Percentiles rank a stretch among this genome's conserved stretches.
These are phyloP conservation scores for Hirsutella thompsonii DNA, from an alignment of 2,329 filamentous ascomycete species.

Conservation along the genomic window DNA sequence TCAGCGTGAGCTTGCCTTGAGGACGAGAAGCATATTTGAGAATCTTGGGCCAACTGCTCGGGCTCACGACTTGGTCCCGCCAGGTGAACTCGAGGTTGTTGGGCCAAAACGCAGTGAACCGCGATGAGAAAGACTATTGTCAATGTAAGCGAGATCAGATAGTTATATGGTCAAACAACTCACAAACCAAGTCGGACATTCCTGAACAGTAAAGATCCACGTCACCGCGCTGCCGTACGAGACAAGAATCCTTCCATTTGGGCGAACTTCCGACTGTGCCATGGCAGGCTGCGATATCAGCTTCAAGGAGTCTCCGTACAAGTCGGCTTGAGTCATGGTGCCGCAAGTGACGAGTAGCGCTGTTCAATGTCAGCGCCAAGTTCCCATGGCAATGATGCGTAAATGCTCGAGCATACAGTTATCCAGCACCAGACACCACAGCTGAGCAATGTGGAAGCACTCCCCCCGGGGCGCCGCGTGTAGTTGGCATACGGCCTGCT, in stretches of 20 bases:
- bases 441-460: slow-evolving; percentile 34
- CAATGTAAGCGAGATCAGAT: neutral
- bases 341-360: slow-evolving; percentile 29
- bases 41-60: slow-evolving; percentile 16
- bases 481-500: slow-evolving; percentile 30
- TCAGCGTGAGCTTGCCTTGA: slow-evolving; percentile 11
- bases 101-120: slow-evolving; percentile 31
- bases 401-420: slow-evolving; percentile 19
- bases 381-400: neutral
- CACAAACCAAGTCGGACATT: slow-evolving; percentile 33
- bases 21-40: slow-evolving; percentile 12
- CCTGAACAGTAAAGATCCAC: slow-evolving; percentile 24
- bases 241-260: slow-evolving; percentile 18
- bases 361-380: slow-evolving; percentile 3
- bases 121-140: slow-evolving; percentile 23
- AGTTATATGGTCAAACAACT: slow-evolving; percentile 6
- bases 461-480: slow-evolving; percentile 18
- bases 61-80: slow-evolving; percentile 14
- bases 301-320: slow-evolving; percentile 20
- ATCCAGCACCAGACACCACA: slow-evolving; percentile 33
- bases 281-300: slow-evolving; percentile 16
- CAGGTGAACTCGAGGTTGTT: slow-evolving; percentile 21
- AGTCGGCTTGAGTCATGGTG: slow-evolving; percentile 17
- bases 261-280: slow-evolving; percentile 4
- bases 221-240: slow-evolving; percentile 19